Evolutionary conservation across 768 basidiomycete genomes (phyloP), one percentile per base, ranked within the genome.

Genomic region (Hemileccinum impolitum): DNA sequence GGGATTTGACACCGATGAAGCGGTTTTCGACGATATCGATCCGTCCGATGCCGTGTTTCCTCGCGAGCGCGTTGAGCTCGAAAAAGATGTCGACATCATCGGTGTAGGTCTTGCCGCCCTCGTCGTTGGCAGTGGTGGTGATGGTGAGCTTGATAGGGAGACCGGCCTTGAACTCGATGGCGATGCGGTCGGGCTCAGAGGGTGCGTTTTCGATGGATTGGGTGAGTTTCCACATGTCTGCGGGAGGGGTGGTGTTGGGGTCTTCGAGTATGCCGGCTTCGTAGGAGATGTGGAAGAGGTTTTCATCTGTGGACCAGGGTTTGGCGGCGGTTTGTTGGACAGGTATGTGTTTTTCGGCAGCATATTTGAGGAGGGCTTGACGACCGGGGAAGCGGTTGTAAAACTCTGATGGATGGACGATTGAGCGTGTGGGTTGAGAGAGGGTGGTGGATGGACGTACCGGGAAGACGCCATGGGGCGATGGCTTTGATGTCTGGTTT

Each of bases 21-120:
- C 96, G 82, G 77, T 99, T 99, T 76, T 99, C 95, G 64, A 99
- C 96, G 62, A 99, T 98, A 69, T 99, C 96, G 72, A 97, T 89
- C 51, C 96, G 84, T 25, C 96, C 95, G 55, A 99, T 81, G 57
- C 94, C 96, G 71, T 99, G 95, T 66, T 90, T 91, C 56, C 95
- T 79, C 31, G 88, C 96, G 52, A 97, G 84, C 1, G 87, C 75
- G 74, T 99, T 99, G 62, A 99, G 82, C 5, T 77, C 78, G 56
- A 87, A 70, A 84, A 98, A 98, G 64, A 99, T 86, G 9, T 96
- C 94, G 45, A 99, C 96, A 18, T 84, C 71, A 68, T 97, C 94
- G n/a, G 91, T 92, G 74, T 89, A 77, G 17, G 75, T 79, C 68
- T 84, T 81, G 42, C 74, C 70, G 15, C 71, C 23, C 23, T 6